Evolutionary conservation across 1,139 yeast genomes (phyloP).

Genomic region (Arxiozyma telluris): DNA sequence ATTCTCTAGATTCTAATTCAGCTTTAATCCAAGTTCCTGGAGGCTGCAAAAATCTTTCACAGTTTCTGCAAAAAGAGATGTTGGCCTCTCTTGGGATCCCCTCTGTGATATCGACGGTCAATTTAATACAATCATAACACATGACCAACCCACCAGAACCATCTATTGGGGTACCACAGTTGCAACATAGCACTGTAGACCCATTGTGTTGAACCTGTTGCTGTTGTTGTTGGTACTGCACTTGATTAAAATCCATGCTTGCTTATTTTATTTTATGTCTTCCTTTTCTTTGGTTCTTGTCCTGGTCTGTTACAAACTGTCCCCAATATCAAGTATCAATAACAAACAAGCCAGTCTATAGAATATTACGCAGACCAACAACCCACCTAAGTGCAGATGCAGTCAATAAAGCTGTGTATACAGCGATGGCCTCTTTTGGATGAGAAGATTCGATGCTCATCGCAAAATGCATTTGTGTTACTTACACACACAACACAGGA

Average conservation of each 20-base stretch:
- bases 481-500: slow-evolving; percentile 2
- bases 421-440: background rate
- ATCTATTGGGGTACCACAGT: slow-evolving; percentile 98
- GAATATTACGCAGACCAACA: background rate
- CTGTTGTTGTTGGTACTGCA: slow-evolving; percentile 16
- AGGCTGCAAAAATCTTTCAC: slow-evolving; percentile 93
- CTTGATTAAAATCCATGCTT: slow-evolving; percentile 20
- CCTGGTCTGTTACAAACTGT: background rate
- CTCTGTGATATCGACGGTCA: slow-evolving; percentile 88
- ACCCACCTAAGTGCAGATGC: background rate
- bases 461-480: slow-evolving; percentile 6
- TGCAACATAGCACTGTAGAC: slow-evolving; percentile 92
- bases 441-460: slow-evolving; percentile 6
- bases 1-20: slow-evolving; percentile 83
- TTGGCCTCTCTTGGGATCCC: slow-evolving; percentile 95
- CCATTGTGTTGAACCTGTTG: slow-evolving; percentile 28
- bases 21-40: slow-evolving; percentile 92
- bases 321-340: background rate
- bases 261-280: background rate
- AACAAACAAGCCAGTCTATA: background rate
- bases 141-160: slow-evolving; percentile 89
- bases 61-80: slow-evolving; percentile 88
- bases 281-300: background rate
- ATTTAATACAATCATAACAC: slow-evolving; percentile 95
- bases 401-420: background rate